Conservation (phyloP, 2,329 filamentous ascomycete genomes). For the Aureobasidium sp. region DNA sequence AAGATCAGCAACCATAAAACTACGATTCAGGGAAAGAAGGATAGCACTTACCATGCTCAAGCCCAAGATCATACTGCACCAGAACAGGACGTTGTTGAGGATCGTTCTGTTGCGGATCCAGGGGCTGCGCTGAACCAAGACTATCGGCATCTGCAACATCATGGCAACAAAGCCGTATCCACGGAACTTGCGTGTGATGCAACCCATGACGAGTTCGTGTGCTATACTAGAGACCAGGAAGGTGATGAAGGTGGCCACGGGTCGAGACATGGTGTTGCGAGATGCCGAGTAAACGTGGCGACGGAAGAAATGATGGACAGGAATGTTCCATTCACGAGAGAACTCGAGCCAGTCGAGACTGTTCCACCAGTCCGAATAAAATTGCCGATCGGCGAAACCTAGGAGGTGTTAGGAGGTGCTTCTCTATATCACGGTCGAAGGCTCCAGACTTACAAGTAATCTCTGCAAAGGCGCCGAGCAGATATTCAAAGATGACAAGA, state of each 20-base stretch:
- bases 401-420: constrained; percentile 18
- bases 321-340: constrained; percentile 87
- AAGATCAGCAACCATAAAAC: constrained; percentile 18
- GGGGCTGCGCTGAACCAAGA: constrained; percentile 77
- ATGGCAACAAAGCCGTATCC: constrained; percentile 92
- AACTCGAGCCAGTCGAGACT: constrained; percentile 90
- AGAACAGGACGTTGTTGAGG: constrained; percentile 51
- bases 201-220: constrained; percentile 94
- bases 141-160: constrained; percentile 94
- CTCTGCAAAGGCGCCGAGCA: constrained; percentile 89
- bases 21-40: constrained; percentile 17
- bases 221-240: constrained; percentile 85
- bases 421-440: neutral
- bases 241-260: constrained; percentile 77
- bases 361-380: constrained; percentile 74
- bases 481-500: constrained; percentile 96
- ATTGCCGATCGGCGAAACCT: constrained; percentile 84
- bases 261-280: constrained; percentile 66
- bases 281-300: constrained; percentile 89
- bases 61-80: constrained; percentile 31
- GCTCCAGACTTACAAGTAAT: constrained; percentile 55
- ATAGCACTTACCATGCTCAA: constrained; percentile 28
- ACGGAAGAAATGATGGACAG: constrained; percentile 90
- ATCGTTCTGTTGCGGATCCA: constrained; percentile 69
- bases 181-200: constrained; percentile 92